phyloP scores from a whole-genome alignment of 257 asterid genomes.

The Euphrasia confusa region DNA sequence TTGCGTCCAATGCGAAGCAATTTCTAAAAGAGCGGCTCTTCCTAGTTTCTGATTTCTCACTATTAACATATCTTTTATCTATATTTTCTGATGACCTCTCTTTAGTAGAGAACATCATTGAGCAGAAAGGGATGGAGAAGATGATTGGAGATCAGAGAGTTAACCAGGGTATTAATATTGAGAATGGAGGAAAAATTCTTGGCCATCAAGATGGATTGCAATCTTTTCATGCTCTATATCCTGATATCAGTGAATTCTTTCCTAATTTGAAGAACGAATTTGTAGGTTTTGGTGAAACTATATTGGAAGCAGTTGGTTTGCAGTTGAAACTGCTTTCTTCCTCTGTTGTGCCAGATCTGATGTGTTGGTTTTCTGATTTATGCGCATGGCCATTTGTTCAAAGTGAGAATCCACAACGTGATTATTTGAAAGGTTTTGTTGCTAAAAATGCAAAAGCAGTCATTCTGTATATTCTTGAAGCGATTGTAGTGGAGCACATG shows the following conservation, averaged over 20 bases:
- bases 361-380: constrained; percentile 88
- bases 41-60: constrained; percentile 80
- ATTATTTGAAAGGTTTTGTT: constrained; percentile 66
- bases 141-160: constrained; percentile 26
- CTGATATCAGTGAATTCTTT: constrained; percentile 67
- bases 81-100: constrained; percentile 89
- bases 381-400: constrained; percentile 80
- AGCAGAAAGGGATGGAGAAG: constrained; percentile 39
- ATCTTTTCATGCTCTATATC: constrained; percentile 60
- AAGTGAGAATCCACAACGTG: constrained; percentile 40
- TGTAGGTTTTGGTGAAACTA: constrained; percentile 76
- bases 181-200: constrained; percentile 33
- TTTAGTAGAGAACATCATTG: constrained; percentile 42
- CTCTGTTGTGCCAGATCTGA: constrained; percentile 66
- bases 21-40: constrained; percentile 77
- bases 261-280: constrained; percentile 79
- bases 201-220: constrained; percentile 41
- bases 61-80: constrained; percentile 60
- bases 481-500: constrained; percentile 80
- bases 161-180: constrained; percentile 27
- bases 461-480: constrained; percentile 77
- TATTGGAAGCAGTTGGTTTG: constrained; percentile 89
- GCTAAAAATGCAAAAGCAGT: constrained; percentile 94
- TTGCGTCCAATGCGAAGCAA: constrained; percentile 80
- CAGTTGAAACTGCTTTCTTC: constrained; percentile 81